Evolutionary conservation across 2,329 filamentous ascomycete genomes (phyloP), one percentile per base, ranked within the genome.

Genomic region (Claviceps paspali): DNA sequence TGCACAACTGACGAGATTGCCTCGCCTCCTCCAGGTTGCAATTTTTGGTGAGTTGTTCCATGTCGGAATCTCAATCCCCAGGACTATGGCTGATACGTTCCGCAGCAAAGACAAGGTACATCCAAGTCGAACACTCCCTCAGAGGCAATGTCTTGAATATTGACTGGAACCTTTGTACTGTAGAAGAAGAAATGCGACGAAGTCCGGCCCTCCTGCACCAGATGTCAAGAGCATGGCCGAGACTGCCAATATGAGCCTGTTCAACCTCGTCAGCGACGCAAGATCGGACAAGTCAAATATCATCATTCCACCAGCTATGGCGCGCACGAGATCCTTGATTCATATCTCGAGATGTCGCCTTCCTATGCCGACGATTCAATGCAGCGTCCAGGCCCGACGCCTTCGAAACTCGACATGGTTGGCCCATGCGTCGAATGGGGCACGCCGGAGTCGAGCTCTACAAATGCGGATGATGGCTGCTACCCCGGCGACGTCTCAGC

Each of bases 141-240:
- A 9, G 2, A 10, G n/a, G 4, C 21, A 6, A 12, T 19, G 18
- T 28, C 15, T 29, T 29, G 5, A 35, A 26, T 17, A 9, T 28
- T 15, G 15, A 17, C 38, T 32, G 17, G n/a, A 38, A 21, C 15
- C 23, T 9, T 29, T 7, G 21, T 21, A 21, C 7, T 22, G 43
- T 41, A 73, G 68, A 73, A 73, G 51, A 73, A 73, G 51, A 73
- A 73, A 54, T 73, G 68, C 46, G 65, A 73, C 47, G 68, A 73
- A 50, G 55, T 51, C 24, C 63, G 67, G 6, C 68, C 68, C 3
- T 54, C 58, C 32, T 73, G 68, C 46, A 56, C 62, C 17, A 65
- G 68, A 29, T 73, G 68, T 49, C 46, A 54, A 29, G 68, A 73
- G 49, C 60, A 63, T 29, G 57, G 57, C 35, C 55, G 65, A 32